phyloP scores from a whole-genome alignment of 768 basidiomycete species.

The Phylloporus rhodoxanthus region DNA sequence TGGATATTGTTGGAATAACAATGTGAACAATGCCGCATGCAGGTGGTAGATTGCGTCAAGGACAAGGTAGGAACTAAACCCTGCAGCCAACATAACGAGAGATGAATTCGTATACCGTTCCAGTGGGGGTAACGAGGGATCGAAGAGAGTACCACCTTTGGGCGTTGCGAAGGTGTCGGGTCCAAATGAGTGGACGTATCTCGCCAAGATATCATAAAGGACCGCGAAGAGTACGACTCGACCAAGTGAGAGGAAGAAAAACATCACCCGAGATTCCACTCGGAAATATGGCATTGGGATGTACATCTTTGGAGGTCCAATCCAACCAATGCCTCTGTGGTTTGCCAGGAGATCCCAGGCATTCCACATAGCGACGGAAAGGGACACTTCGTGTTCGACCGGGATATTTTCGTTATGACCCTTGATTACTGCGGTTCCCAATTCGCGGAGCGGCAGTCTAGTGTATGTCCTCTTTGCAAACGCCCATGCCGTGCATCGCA shows the following conservation, averaged over 20 bases:
- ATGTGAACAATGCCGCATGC: slow-evolving; percentile 38
- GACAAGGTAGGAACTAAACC: slow-evolving; percentile 33
- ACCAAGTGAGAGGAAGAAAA: slow-evolving; percentile 13
- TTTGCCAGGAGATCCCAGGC: slow-evolving; percentile 25
- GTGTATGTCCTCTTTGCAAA: slow-evolving; percentile 10
- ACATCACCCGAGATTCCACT: slow-evolving; percentile 18
- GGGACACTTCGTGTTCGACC: not conserved
- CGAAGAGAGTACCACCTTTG: slow-evolving; percentile 35
- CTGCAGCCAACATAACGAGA: slow-evolving; percentile 39
- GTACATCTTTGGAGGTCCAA: slow-evolving; percentile 6
- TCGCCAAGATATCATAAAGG: slow-evolving; percentile 3
- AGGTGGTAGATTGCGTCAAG: slow-evolving; percentile 42
- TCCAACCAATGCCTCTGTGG: slow-evolving; percentile 27
- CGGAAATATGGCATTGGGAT: slow-evolving; percentile 12
- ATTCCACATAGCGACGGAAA: slow-evolving; percentile 21
- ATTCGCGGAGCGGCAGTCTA: slow-evolving; percentile 8
- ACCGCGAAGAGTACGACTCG: slow-evolving; percentile 3
- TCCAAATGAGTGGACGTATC: slow-evolving; percentile 23
- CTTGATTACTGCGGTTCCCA: not conserved
- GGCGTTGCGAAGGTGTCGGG: slow-evolving; percentile 35
- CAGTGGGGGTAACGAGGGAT: slow-evolving; percentile 28
- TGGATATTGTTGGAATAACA: slow-evolving; percentile 43
- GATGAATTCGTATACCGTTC: slow-evolving; percentile 38
- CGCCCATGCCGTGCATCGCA: slow-evolving; percentile 24
- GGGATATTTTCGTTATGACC: not conserved